Percentiles rank a stretch among this genome's conserved stretches.
These are phyloP conservation scores for Artemisia argyi DNA, from an alignment of 129 eudicot species.

Conservation along the genomic window DNA sequence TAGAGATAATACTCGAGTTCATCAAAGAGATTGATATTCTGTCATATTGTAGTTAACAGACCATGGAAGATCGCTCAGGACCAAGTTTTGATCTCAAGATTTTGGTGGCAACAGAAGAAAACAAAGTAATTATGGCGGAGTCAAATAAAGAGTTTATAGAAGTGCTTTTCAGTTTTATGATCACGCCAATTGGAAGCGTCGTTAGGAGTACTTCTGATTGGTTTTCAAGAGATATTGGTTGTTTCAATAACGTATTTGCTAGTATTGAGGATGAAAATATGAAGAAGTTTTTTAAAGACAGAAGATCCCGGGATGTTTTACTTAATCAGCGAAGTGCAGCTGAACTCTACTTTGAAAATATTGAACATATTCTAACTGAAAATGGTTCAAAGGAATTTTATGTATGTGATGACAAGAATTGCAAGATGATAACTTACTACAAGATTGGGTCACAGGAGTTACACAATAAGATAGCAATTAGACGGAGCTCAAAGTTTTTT, in stretches of 20 bases:
- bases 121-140: conserved; percentile 35
- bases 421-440: conserved; percentile 13
- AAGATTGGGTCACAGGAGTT: background rate
- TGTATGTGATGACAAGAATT: background rate
- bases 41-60: background rate
- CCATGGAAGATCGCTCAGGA: conserved; percentile 18
- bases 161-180: conserved; percentile 35
- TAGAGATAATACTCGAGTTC: too few species aligned
- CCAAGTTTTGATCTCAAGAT: conserved; percentile 24
- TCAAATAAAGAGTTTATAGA: conserved; percentile 29
- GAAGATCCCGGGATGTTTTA: conserved; percentile 13
- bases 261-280: conserved; percentile 22
- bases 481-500: background rate
- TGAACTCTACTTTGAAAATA: conserved; percentile 19
- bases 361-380: conserved; percentile 8
- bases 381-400: conserved; percentile 1
- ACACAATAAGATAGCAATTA: background rate
- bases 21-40: too few species aligned
- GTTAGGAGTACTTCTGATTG: conserved; percentile 3
- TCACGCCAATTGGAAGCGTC: conserved; percentile 30
- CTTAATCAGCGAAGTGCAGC: conserved; percentile 28
- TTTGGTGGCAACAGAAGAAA: conserved; percentile 25
- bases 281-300: background rate
- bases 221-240: conserved; percentile 19
- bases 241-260: conserved; percentile 24